Percentiles rank a stretch among this genome's conserved stretches.
Conservation (phyloP, 495 filamentous ascomycete species). For the Annulohypoxylon bovei region DNA sequence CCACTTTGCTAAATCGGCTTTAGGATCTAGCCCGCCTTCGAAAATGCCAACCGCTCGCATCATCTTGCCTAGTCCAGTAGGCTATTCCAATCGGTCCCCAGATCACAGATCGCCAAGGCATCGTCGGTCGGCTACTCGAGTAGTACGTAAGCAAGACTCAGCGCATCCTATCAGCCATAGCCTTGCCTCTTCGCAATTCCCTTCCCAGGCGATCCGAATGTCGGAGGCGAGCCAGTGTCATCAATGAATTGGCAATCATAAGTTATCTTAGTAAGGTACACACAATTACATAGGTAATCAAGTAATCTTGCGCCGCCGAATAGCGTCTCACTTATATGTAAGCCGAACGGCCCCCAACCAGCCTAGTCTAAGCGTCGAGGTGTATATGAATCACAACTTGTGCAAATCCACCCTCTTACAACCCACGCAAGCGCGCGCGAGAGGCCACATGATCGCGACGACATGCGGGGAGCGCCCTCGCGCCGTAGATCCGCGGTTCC, state of each 20-base stretch:
- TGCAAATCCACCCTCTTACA: no score
- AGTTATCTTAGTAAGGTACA: background rate
- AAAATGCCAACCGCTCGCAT: slow-evolving; percentile 1
- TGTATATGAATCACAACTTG: no score
- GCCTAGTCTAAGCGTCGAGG: no score
- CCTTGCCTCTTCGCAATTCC: slow-evolving; percentile 7
- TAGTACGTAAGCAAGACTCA: background rate
- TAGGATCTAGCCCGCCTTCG: background rate
- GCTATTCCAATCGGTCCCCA: slow-evolving; percentile 15
- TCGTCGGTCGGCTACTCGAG: background rate
- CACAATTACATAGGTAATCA: background rate
- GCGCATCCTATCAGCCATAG: background rate
- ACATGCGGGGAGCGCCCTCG: slow-evolving; percentile 25
- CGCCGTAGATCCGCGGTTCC: slow-evolving; percentile 16
- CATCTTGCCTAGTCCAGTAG: background rate
- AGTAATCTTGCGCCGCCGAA: background rate
- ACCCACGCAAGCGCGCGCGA: background rate
- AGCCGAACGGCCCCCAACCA: background rate
- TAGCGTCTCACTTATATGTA: background rate
- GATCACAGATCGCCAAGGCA: slow-evolving; percentile 23
- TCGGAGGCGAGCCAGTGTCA: background rate
- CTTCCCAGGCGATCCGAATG: background rate
- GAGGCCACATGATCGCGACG: slow-evolving; percentile 34
- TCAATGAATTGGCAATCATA: background rate
- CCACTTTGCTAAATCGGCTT: background rate